Percentiles rank a stretch among this genome's conserved stretches.
Conservation (phyloP, 257 asterid genomes). For the Mitragyna speciosa region DNA sequence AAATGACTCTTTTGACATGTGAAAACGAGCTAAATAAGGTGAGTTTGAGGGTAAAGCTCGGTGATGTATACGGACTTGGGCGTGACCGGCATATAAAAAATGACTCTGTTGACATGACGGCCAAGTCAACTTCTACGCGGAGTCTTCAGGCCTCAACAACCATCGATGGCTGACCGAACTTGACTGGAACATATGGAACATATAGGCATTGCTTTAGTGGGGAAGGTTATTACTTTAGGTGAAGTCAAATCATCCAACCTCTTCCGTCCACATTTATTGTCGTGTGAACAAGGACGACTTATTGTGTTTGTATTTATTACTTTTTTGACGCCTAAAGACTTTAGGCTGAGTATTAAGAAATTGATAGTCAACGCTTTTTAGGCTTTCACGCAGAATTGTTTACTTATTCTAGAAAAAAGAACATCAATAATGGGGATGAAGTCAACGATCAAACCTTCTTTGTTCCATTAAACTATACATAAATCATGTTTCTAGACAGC, state of each 20-base stretch:
- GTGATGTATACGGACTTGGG: no score
- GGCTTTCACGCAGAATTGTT: neutral
- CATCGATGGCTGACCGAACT: neutral
- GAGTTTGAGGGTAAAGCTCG: no score
- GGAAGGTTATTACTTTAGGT: neutral
- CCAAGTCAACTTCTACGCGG: neutral
- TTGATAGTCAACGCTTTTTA: constrained; percentile 9
- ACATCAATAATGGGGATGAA: neutral
- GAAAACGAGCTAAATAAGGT: no score
- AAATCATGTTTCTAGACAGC: no score
- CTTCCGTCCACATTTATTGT: neutral
- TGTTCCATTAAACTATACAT: neutral
- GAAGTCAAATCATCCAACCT: constrained; percentile 14
- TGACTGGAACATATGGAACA: constrained; percentile 4
- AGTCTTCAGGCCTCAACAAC: neutral
- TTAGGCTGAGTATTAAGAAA: neutral
- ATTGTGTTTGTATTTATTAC: neutral
- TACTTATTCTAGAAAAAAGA: neutral
- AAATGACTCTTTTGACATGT: neutral
- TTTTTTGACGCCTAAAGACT: neutral
- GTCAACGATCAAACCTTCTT: neutral
- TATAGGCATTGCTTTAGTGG: neutral
- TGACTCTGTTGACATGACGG: neutral
- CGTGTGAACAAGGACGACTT: neutral
- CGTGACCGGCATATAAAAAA: no score